Percentiles rank a stretch among this genome's conserved stretches.
Conservation (phyloP, 2,329 filamentous ascomycete genomes). For the Davidsoniella neocaledoniae region DNA sequence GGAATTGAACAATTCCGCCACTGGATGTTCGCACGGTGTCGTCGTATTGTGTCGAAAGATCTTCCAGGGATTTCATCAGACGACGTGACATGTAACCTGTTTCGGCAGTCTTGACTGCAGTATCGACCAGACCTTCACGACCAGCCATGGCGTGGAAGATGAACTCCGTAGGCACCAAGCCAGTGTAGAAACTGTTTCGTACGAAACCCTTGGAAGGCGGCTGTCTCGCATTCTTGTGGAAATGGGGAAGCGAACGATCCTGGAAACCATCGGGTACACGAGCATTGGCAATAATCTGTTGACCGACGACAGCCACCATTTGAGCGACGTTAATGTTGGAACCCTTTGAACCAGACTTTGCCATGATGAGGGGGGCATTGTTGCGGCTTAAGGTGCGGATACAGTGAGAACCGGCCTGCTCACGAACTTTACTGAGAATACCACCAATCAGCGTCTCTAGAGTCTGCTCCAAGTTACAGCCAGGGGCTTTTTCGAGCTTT, state of each 20-base stretch:
- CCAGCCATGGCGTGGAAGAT: conserved; percentile 97
- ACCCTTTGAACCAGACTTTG: conserved; percentile 90
- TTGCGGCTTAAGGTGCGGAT: conserved; percentile 76
- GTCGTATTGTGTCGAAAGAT: conserved; percentile 85
- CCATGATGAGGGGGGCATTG: conserved; percentile 93
- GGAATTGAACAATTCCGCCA: conserved; percentile 83
- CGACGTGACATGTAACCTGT: conserved; percentile 98
- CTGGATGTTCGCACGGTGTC: conserved; percentile 85
- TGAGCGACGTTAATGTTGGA: conserved; percentile 97
- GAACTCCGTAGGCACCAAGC: conserved; percentile 79
- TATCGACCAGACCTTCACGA: conserved; percentile 96
- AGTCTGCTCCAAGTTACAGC: conserved; percentile 81
- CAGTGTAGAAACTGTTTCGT: conserved; percentile 90
- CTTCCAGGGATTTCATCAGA: conserved; percentile 94
- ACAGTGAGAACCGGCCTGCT: conserved; percentile 79
- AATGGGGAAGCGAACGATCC: conserved; percentile 85
- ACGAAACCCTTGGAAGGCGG: conserved; percentile 97
- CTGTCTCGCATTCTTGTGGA: conserved; percentile 79
- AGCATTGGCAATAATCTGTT: conserved; percentile 89
- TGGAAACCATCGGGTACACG: conserved; percentile 95
- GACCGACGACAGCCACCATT: conserved; percentile 94
- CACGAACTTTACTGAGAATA: conserved; percentile 80
- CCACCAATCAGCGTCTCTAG: conserved; percentile 83
- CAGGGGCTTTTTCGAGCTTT: conserved; percentile 69
- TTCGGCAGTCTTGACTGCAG: conserved; percentile 95